phyloP scores from a whole-genome alignment of 164 flowering plant genomes.

The Liriodendron chinense region DNA sequence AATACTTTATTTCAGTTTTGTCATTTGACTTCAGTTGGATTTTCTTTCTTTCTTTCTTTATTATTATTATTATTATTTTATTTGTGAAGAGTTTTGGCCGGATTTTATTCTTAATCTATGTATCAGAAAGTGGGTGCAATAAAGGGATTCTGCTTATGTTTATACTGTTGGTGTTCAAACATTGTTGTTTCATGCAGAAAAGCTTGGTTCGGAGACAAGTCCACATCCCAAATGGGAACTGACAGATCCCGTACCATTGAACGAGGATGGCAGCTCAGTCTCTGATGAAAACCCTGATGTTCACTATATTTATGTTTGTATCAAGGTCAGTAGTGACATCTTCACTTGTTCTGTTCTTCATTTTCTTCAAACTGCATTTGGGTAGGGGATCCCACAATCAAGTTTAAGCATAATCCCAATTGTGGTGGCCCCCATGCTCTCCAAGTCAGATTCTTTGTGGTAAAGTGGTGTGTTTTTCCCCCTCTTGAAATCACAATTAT shows the following conservation, averaged over 20 bases:
- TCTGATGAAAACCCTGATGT: conserved; percentile 61
- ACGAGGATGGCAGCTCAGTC: conserved; percentile 46
- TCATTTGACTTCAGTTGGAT: no score
- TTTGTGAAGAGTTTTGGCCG: no score
- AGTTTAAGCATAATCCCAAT: background rate
- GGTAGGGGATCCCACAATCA: background rate
- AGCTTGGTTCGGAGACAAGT: conserved; percentile 34
- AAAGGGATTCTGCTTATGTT: no score
- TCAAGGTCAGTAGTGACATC: conserved; percentile 42
- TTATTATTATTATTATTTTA: no score
- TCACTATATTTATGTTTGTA: conserved; percentile 77
- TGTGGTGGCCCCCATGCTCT: background rate
- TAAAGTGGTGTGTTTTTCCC: background rate
- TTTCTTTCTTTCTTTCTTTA: no score
- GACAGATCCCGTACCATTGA: conserved; percentile 57
- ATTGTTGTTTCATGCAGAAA: conserved; percentile 39
- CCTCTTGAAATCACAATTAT: no score
- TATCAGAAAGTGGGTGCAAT: no score
- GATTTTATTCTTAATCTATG: no score
- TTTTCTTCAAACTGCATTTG: background rate
- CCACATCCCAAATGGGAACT: conserved; percentile 46
- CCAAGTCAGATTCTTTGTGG: background rate
- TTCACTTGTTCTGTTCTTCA: background rate
- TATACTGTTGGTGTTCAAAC: background rate
- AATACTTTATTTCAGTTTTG: no score